Percentiles rank a stretch among this genome's conserved stretches.
phyloP scores from a whole-genome alignment of 1,284 basidiomycete species.

The Tetrapyrgos nigripes region DNA sequence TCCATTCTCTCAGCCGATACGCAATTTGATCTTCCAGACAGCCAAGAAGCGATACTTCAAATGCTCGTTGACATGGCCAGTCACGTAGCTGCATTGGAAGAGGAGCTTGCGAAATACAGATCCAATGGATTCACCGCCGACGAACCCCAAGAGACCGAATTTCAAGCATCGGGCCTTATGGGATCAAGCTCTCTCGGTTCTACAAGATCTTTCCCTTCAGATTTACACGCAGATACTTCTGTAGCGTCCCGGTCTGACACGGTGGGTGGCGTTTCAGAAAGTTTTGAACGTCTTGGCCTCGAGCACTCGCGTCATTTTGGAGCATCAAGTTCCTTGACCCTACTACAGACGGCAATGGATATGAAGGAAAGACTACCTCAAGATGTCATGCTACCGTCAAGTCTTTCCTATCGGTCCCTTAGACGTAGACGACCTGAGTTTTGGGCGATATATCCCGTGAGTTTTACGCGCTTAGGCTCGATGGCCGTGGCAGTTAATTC shows the following conservation, averaged over 20 bases:
- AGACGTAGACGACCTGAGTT: constrained; percentile 23
- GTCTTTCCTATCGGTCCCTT: not conserved
- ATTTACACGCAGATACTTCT: too few species aligned
- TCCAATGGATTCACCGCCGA: not conserved
- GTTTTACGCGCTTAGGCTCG: not conserved
- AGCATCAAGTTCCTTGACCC: constrained; percentile 56
- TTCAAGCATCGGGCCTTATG: too few species aligned
- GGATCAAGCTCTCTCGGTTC: too few species aligned
- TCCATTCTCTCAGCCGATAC: constrained; percentile 4
- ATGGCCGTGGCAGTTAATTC: not conserved
- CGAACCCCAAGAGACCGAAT: too few species aligned
- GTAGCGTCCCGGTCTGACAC: not conserved
- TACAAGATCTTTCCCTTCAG: too few species aligned
- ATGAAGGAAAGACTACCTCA: constrained; percentile 48
- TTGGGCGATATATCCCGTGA: constrained; percentile 27
- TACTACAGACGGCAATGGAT: constrained; percentile 55
- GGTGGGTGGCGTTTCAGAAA: constrained; percentile 5
- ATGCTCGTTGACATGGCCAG: constrained; percentile 6
- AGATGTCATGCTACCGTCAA: constrained; percentile 7
- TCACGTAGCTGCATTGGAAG: constrained; percentile 3
- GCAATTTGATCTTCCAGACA: not conserved
- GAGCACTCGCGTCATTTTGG: constrained; percentile 32
- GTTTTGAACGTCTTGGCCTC: not conserved
- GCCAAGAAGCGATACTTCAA: not conserved
- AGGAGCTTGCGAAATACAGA: constrained; percentile 1